Conservation (phyloP, 2,329 filamentous ascomycete species). For the Ophiostoma quercus region DNA sequence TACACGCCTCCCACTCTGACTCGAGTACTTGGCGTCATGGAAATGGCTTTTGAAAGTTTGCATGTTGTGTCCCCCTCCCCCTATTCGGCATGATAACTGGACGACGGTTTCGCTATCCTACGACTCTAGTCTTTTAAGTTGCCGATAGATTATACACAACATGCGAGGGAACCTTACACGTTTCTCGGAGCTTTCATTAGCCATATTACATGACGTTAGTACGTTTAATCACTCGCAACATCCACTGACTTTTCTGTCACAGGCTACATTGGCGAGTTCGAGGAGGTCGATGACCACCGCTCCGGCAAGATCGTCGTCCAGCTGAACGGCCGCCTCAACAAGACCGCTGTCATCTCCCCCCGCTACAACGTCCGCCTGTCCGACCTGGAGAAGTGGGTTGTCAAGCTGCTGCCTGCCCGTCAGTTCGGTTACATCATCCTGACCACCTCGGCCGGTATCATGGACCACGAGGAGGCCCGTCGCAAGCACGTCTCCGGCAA, state of each 20-base stretch:
- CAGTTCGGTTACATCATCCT: conserved; percentile 99
- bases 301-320: conserved; percentile 99
- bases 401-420: conserved; percentile 97
- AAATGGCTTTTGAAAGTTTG: conserved; percentile 9
- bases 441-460: conserved; percentile 98
- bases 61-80: conserved; percentile 13
- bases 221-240: conserved; percentile 97
- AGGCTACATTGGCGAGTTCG: conserved; percentile 99
- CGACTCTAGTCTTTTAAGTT: conserved; percentile 99
- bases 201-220: conserved; percentile 59
- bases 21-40: conserved; percentile 9
- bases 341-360: conserved; percentile 98
- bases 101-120: conserved; percentile 77
- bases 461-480: conserved; percentile 99
- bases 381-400: conserved; percentile 99
- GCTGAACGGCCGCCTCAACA: conserved; percentile 97
- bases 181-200: conserved; percentile 58
- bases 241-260: conserved; percentile 28
- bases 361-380: conserved; percentile 98
- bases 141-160: conserved; percentile 80
- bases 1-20: conserved; percentile 12
- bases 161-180: conserved; percentile 92
- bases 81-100: conserved; percentile 99
- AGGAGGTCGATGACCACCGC: conserved; percentile 99
- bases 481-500: conserved; percentile 98